Base-by-base conservation (phyloP, 495 filamentous ascomycete species). In the Penicillium maclennaniae region DNA sequence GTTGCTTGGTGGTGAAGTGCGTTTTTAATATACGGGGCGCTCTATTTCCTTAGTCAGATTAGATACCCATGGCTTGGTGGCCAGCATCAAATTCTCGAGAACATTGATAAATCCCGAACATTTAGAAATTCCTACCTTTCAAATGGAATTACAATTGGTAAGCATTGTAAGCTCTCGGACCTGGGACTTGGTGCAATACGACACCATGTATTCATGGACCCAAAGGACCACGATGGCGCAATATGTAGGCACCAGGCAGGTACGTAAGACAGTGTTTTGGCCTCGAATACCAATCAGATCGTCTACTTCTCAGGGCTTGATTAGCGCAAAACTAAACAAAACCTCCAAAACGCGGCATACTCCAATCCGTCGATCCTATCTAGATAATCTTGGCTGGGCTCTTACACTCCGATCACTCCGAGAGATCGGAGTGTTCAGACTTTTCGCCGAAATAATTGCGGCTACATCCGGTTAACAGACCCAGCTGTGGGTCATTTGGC, bases 1-100 rank as follows among this genome's bases (percentile, higher is more conserved):
- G 69, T 73, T 10, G 67, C 73, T 3, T 80, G 78, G 78, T 80
- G 78, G 78, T 77, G 58, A 61, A 9, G 36, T 21, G 54, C 20
- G 23, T 43, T n/a, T 46, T 19, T 47, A 34, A 19, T 37, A 20
- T 14, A 5, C 14, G 6, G 38, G 38, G 38, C 38, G 38, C 38
- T 40, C 38, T 9, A 40, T 55, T 60, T 59, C 43, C 38, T 53
- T 62, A 14, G 20, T 56, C 53, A 52, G 46, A 54, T 60, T 46
- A 60, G 56, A 63, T 63, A 63, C 60, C 60, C 60, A 56, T 34
- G 54, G 53, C 47, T 37, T 45, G 34, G 42, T 28, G 27, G 53
- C 47, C 49, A 23, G 23, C 41, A 50, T n/a, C n/a, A 36, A 34
- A 40, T 42, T 45, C 37, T 20, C 12, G 19, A 50, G 23, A 34